Conservation (phyloP, 1,284 basidiomycete species). For the Ustilago loliicola region DNA sequence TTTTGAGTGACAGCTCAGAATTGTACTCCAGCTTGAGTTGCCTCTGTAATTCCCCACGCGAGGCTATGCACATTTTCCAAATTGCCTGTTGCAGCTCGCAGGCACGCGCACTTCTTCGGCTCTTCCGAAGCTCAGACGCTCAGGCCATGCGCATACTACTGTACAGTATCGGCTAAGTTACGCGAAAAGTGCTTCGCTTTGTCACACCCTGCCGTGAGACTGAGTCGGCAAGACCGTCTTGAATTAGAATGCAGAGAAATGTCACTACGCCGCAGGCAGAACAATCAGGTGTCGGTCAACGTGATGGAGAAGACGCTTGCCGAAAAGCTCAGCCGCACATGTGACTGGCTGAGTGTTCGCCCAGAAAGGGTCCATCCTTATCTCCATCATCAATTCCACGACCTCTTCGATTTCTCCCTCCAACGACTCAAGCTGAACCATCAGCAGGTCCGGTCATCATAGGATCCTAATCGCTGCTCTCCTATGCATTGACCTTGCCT, state of each 20-base stretch:
- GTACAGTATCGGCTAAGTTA: too few relatives aligned
- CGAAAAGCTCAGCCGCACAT: constrained; percentile 2
- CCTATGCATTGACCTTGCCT: constrained; percentile 11
- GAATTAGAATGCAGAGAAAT: not conserved
- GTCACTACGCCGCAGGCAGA: constrained; percentile 1
- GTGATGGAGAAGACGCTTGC: constrained; percentile 1
- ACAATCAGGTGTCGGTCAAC: not conserved
- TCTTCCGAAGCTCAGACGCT: not conserved
- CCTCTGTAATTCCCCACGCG: not conserved
- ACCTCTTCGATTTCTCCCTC: not conserved
- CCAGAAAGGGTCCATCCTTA: not conserved
- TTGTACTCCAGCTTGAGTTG: not conserved
- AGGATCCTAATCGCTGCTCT: not conserved
- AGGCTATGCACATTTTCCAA: constrained; percentile 1
- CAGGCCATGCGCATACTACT: not conserved
- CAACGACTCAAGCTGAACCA: not conserved
- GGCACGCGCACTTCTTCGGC: constrained; percentile 2
- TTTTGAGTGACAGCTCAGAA: not conserved
- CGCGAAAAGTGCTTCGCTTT: not conserved
- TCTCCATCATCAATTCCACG: not conserved
- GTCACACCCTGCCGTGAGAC: constrained; percentile 1
- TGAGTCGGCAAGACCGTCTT: constrained; percentile 5
- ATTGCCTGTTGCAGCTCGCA: not conserved
- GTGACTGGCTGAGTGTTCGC: not conserved
- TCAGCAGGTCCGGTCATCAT: not conserved